phyloP scores from a whole-genome alignment of 352 stramenopile species.

The Globisporangium echinulatum region DNA sequence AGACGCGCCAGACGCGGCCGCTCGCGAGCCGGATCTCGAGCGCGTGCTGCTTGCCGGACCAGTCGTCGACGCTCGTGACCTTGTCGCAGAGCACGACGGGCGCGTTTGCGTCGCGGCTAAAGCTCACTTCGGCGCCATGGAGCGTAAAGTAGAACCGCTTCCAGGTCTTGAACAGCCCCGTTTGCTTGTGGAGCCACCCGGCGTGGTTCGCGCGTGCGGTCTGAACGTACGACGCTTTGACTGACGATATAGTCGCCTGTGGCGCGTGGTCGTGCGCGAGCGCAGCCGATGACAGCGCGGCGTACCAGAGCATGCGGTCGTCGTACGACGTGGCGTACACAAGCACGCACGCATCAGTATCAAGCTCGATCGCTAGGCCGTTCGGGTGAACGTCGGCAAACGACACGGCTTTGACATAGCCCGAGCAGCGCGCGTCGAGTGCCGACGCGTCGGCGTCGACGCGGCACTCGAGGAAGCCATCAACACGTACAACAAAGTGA shows the following conservation, averaged over 20 bases:
- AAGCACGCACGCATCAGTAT: conserved; percentile 50
- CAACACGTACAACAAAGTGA: conserved; percentile 59
- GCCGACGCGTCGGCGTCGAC: conserved; percentile 31
- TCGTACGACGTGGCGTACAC: conserved; percentile 79
- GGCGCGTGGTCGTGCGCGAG: conserved; percentile 34
- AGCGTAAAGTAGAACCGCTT: conserved; percentile 80
- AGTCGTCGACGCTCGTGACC: conserved; percentile 53
- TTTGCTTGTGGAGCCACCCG: conserved; percentile 75
- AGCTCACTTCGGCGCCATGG: conserved; percentile 65
- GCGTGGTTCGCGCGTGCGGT: conserved; percentile 66
- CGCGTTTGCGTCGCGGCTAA: conserved; percentile 69
- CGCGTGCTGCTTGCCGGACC: conserved; percentile 62
- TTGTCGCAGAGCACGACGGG: conserved; percentile 52
- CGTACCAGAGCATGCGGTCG: conserved; percentile 81
- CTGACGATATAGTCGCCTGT: conserved; percentile 22
- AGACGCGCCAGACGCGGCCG: conserved; percentile 59
- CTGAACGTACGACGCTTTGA: conserved; percentile 78
- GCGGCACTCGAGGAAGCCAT: conserved; percentile 69
- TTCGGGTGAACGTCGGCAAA: conserved; percentile 69
- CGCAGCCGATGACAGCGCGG: conserved; percentile 53
- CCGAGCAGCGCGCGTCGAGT: conserved; percentile 43
- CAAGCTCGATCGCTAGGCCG: conserved; percentile 64
- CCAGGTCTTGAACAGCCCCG: conserved; percentile 74
- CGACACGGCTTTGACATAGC: conserved; percentile 60
- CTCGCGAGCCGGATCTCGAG: conserved; percentile 62